Conservation (phyloP, 306 rosid genomes). For the Cicer chorassanicum region DNA sequence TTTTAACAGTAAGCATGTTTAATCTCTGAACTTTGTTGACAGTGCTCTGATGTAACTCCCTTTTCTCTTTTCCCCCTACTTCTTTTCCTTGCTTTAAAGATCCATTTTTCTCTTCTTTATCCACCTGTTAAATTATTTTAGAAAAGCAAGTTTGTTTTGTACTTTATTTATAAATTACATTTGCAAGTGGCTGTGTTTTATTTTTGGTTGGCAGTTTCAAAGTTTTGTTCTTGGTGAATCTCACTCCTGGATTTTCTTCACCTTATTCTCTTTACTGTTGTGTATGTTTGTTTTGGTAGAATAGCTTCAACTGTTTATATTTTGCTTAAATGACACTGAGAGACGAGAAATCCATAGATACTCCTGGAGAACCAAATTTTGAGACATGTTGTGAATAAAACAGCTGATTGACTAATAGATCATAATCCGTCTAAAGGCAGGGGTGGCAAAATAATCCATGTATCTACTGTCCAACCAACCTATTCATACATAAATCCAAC, state of each 20-base stretch:
- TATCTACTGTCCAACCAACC: background rate
- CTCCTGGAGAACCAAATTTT: constrained; percentile 12
- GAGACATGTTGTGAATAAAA: constrained; percentile 2
- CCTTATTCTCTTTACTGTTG: constrained; percentile 17
- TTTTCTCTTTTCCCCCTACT: background rate
- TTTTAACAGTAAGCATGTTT: constrained; percentile 71
- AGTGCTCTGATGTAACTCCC: constrained; percentile 21
- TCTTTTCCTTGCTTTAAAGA: constrained; percentile 12
- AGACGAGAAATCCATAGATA: constrained; percentile 15
- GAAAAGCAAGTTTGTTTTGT: background rate
- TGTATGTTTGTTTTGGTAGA: constrained; percentile 32
- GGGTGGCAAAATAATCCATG: background rate
- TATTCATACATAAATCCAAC: background rate
- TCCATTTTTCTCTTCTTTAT: constrained; percentile 33
- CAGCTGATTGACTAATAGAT: background rate
- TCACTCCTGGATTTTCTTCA: constrained; percentile 1
- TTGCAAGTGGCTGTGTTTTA: constrained; percentile 9
- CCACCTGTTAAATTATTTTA: constrained; percentile 23
- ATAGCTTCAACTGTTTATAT: constrained; percentile 23
- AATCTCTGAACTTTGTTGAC: constrained; percentile 38
- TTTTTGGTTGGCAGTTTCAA: constrained; percentile 14
- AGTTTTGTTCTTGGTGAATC: constrained; percentile 31
- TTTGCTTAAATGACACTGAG: background rate
- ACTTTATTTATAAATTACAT: constrained; percentile 28
- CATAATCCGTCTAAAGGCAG: background rate